These are phyloP conservation scores for Funneliformis caledonium DNA, from an alignment of 371 early-diverging fungal species.

Conservation along the genomic window DNA sequence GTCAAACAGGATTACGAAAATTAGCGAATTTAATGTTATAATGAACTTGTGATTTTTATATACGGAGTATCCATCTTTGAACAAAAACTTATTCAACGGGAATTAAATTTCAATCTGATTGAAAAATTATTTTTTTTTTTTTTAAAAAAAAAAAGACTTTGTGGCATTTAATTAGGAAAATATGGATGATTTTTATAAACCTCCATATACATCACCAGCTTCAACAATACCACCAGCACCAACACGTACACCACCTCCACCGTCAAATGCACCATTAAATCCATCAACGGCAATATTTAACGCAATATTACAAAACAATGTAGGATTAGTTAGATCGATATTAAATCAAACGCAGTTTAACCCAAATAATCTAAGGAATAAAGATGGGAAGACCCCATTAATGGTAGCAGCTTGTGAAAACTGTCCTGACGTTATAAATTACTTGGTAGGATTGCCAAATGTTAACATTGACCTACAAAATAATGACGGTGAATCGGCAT, in stretches of 20 bases:
- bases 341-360: slow-evolving; percentile 30
- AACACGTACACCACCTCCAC: slow-evolving; percentile 34
- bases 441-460: not conserved
- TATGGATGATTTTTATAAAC: slow-evolving; percentile 30
- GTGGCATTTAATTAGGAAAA: not conserved
- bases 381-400: slow-evolving; percentile 42
- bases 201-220: slow-evolving; percentile 29
- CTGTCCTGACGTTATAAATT: slow-evolving; percentile 22
- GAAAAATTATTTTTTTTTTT: too few relatives aligned
- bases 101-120: too few relatives aligned
- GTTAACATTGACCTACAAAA: slow-evolving; percentile 42
- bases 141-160: too few relatives aligned
- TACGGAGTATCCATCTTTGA: too few relatives aligned
- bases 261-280: slow-evolving; percentile 11
- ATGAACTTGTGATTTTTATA: too few relatives aligned
- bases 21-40: too few relatives aligned
- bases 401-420: slow-evolving; percentile 41
- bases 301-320: slow-evolving; percentile 30
- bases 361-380: slow-evolving; percentile 39
- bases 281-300: slow-evolving; percentile 34
- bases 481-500: slow-evolving; percentile 52
- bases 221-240: not conserved
- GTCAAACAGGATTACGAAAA: too few relatives aligned
- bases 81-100: too few relatives aligned
- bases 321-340: slow-evolving; percentile 30